Base-by-base conservation (phyloP, 139 green algal species). In the Picochlorum sp. region DNA sequence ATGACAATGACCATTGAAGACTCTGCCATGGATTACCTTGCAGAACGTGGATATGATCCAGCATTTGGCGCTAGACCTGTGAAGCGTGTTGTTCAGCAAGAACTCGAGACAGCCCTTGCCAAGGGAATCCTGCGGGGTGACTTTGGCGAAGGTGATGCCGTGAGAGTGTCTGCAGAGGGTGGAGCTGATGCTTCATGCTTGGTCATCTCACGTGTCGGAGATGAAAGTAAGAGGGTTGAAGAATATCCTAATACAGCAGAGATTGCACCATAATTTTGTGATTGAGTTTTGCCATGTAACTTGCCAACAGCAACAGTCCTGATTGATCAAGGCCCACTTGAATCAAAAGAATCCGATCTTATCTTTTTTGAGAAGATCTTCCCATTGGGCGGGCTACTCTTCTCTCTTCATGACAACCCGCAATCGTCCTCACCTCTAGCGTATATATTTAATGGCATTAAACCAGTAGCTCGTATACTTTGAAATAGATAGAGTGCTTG, bases 31-130 rank as follows among this genome's bases (percentile, higher is more conserved):
- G 74, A 91, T 8, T 83, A 83, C 70, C 81, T 99, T 20, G 87
- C 75, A 8, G 41, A 66, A 4, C 37, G 71, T 23, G 92, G 92
- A 6, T 98, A 88, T 63, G 93, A 98, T 69, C 91, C 91, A 26
- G 84, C 86, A 38, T 98, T 89, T 73, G 92, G 92, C 23, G 92
- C 92, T 1, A 83, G 94, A 8, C 94, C 94, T 13, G 92, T 99
- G 14, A 99, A 99, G 86, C 78, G 93, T 21, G 93, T 92, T 15
- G 84, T 98, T 66, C 91, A 98, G 80, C 81, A 88, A 41, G 82
- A 97, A 76, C 83, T 98, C 51, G 92, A 98, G 75, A 98, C 92
- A n/a, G 71, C 80, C 41, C 70, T 98, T 30, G 91, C 91, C 15
- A 82, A 88, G 70, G 84, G 49, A 20, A 83, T 93, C 47, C 71